Percentiles rank a stretch among this genome's conserved stretches.
Evolutionary conservation across 345 rosid species (phyloP).

Genomic region (Carallia pectinifolia): DNA sequence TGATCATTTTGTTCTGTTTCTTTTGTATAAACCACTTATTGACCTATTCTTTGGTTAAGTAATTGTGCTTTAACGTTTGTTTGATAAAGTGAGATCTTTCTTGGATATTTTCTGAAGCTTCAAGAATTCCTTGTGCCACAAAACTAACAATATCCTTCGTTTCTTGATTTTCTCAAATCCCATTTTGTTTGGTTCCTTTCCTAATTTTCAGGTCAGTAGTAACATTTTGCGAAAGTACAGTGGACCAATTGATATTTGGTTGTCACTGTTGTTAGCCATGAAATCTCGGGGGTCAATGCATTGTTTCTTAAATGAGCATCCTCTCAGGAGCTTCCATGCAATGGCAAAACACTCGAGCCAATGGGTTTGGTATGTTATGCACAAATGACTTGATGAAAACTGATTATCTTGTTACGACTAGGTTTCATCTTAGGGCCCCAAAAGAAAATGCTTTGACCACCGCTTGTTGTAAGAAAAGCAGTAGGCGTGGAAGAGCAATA

Average conservation of each 20-base stretch:
- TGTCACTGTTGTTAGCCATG: constrained; percentile 38
- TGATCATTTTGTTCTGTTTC: neutral
- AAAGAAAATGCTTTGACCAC: too few species aligned
- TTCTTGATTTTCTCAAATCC: neutral
- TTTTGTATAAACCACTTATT: neutral
- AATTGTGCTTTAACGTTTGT: neutral
- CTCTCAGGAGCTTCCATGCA: constrained; percentile 62
- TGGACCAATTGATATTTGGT: constrained; percentile 70
- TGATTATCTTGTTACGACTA: neutral
- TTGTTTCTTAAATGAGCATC: constrained; percentile 51
- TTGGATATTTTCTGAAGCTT: neutral
- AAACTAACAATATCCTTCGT: neutral
- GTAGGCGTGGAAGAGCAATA: too few species aligned
- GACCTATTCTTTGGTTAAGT: neutral
- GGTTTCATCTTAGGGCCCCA: neutral
- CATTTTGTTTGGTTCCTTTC: neutral
- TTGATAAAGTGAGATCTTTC: neutral
- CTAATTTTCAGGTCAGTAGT: constrained; percentile 46
- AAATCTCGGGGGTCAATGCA: constrained; percentile 8
- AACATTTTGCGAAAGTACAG: constrained; percentile 72
- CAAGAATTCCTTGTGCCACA: neutral
- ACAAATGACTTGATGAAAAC: neutral
- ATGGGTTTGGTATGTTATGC: constrained; percentile 70
- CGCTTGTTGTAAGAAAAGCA: too few species aligned
- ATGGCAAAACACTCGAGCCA: constrained; percentile 81